phyloP scores from a whole-genome alignment of 2,329 filamentous ascomycete species.

The Ascochyta lentis region DNA sequence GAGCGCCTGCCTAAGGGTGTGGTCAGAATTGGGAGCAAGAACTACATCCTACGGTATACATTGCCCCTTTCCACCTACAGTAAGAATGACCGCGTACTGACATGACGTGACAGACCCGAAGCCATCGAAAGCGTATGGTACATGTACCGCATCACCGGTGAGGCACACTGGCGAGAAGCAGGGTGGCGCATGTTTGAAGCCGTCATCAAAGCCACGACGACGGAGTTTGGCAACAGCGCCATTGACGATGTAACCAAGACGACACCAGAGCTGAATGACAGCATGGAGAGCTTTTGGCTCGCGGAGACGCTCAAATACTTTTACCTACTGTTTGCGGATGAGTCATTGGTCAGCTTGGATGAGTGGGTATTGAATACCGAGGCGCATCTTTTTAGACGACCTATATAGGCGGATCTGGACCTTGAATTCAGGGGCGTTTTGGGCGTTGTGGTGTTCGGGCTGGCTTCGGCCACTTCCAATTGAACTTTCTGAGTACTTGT shows the following conservation, averaged over 20 bases:
- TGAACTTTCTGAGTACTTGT: not conserved
- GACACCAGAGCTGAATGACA: conserved; percentile 57
- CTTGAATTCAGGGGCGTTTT: not conserved
- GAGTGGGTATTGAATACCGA: conserved; percentile 67
- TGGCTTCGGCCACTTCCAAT: not conserved
- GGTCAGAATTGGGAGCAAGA: conserved; percentile 60
- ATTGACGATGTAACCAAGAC: conserved; percentile 69
- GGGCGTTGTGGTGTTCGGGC: not conserved
- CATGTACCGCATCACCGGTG: conserved; percentile 76
- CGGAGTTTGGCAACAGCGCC: conserved; percentile 68
- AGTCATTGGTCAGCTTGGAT: conserved; percentile 65
- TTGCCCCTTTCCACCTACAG: not conserved
- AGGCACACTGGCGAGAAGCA: conserved; percentile 68
- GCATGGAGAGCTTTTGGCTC: conserved; percentile 80
- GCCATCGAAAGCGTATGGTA: conserved; percentile 83
- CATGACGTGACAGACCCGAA: conserved; percentile 61
- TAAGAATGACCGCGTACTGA: conserved; percentile 6
- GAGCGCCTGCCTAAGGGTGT: conserved; percentile 63
- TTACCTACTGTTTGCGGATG: conserved; percentile 68
- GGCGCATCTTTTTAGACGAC: conserved; percentile 52
- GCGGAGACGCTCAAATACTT: conserved; percentile 73
- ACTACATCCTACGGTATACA: conserved; percentile 66
- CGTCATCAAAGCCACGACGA: conserved; percentile 66
- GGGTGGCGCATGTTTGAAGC: conserved; percentile 78
- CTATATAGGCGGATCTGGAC: conserved; percentile 8